These are phyloP conservation scores for Platismatia glauca DNA, from an alignment of 495 filamentous ascomycete species.

Conservation along the genomic window DNA sequence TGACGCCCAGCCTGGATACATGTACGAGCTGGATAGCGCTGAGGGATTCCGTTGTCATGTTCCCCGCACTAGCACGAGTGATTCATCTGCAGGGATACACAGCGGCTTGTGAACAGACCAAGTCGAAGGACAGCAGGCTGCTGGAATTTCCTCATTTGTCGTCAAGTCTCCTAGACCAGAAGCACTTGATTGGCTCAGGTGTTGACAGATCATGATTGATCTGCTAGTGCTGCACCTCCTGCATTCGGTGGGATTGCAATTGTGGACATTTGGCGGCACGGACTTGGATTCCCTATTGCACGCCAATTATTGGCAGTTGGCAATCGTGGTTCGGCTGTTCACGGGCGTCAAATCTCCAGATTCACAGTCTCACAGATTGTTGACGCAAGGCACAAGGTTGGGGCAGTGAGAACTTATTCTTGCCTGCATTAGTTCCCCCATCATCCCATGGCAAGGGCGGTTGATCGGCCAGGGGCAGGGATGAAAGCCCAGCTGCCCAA, in stretches of 20 bases:
- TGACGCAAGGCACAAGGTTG: slow-evolving; percentile 12
- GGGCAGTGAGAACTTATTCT: too few relatives aligned
- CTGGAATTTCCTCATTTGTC: not conserved
- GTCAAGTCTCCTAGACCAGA: not conserved
- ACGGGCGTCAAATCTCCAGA: too few relatives aligned
- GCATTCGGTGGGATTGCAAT: slow-evolving; percentile 1
- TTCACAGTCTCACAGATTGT: too few relatives aligned
- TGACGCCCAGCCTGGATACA: not conserved
- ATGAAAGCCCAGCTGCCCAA: too few relatives aligned
- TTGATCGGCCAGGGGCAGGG: not conserved
- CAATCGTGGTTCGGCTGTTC: not conserved
- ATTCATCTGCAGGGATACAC: slow-evolving; percentile 2
- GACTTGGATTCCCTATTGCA: too few relatives aligned
- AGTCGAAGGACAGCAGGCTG: not conserved
- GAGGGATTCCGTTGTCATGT: not conserved
- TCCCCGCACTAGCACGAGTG: not conserved
- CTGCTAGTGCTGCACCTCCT: not conserved
- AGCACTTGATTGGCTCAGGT: slow-evolving; percentile 4
- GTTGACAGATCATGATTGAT: slow-evolving; percentile 13
- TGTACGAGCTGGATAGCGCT: not conserved
- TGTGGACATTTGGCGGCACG: not conserved
- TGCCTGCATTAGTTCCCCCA: slow-evolving; percentile 10
- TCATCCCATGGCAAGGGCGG: not conserved
- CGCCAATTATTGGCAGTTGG: too few relatives aligned
- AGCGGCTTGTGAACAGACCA: not conserved